Base-by-base conservation (phyloP, 495 filamentous ascomycete genomes). In the Patellaria atrata region DNA sequence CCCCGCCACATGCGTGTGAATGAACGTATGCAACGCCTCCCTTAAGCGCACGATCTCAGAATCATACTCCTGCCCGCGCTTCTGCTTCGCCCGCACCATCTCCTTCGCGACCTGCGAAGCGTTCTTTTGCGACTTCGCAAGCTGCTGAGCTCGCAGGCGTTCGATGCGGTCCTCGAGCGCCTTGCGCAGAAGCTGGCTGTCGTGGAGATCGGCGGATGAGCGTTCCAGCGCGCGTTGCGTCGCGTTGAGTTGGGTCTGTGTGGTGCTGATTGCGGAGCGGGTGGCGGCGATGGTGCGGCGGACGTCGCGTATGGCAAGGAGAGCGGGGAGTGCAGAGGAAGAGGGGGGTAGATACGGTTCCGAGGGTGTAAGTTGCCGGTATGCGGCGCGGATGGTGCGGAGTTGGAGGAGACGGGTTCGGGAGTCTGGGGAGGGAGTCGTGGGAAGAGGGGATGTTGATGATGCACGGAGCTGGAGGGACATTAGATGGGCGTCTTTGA, bases 301-400 rank as follows among this genome's bases (percentile, higher is more conserved):
- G 1, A 71, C 75, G 37, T 68, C 72, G 21, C 75, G 68, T 18
- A 81, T 53, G 2, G 81, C 80, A 5, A 91, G 53, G 0, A 91
- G 62, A 15, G 75, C 69, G 4, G 81, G 79, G 6, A 91, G 53
- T 16, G 72, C 63, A 13, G 82, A 85, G 12, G 68, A 70, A 5
- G 71, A 57, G 8, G 60, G 57, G 16, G 82, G 80, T 14, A 86
- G 59, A 34, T 68, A 67, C 13, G 75, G 72, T 25, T 76, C 67
- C 13, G 62, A 55, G 17, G 70, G 62, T 10, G 73, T 61, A 13
- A 79, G 53, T 17, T 65, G 62, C 22, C 71, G 64, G 48, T 82
- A 85, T 5, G 75, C 75, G 33, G 63, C 60, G 42, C 70, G 75
- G 50, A 81, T 67, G 36, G 58, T 45, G 24, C 58, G 58, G n/a